Evolutionary conservation across 495 filamentous ascomycete species (phyloP), one percentile per base, ranked within the genome.

Genomic region (Trichocladium antarcticum): DNA sequence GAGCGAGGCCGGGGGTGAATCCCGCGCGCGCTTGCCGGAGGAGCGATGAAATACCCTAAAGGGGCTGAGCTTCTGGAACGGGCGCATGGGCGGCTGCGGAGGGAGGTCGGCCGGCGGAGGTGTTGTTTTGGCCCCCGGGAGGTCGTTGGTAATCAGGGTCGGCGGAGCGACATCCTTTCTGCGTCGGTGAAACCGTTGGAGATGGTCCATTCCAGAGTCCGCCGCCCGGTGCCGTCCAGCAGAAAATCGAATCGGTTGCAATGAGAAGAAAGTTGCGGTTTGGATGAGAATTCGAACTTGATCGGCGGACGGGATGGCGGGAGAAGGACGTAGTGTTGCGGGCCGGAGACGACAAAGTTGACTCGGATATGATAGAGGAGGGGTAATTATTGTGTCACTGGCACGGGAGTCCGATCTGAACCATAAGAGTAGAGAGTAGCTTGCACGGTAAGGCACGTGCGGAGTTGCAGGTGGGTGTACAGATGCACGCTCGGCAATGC

Each of bases 11-110:
- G 66, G 57, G n/a, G 63, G 52, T 1, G 70, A 69, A 22, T 68
- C 68, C 32, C 69, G 67, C 9, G 67, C 63, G 16, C 70, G 60
- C 57, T 73, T 73, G 32, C 60, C 57, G 5, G 60, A 63, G 3
- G 61, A 57, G 27, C 64, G 57, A 12, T 59, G 57, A 21, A 67
- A 60, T 15, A 61, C 60, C 8, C 60, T 41, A 37, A 66, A 64
- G 1, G 63, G 63, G 22, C 58, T 60, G 24, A 61, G 56, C 36
- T 59, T 59, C 16, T 56, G 56, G 21, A 51, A 42, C 20, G 62
- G 54, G 20, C 61, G 59, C 47, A 31, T 27, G 5, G 45, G 58
- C 7, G 45, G 17, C n/a, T 7, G 29, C 35, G 28, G 54, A 40
- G 37, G 43, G 10, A 47, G 51, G 17, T 62, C 55, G 44, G 42